phyloP scores from a whole-genome alignment of 2,329 filamentous ascomycete genomes.

The Ascochyta koolunga region DNA sequence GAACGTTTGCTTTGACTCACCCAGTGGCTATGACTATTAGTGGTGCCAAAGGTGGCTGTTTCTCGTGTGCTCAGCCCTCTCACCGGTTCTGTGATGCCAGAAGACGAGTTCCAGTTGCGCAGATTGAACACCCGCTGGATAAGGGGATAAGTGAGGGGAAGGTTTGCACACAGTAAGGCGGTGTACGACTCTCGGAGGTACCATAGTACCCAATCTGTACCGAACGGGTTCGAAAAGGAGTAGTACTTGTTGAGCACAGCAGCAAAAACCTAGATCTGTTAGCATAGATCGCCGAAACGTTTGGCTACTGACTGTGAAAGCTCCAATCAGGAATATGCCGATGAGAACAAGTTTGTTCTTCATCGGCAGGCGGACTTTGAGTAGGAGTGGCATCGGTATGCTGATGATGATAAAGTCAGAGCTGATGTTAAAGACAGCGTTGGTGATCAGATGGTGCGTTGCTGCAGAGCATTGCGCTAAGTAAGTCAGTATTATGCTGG shows the following conservation, averaged over 20 bases:
- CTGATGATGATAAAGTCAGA: constrained; percentile 55
- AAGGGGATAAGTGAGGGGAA: constrained; percentile 66
- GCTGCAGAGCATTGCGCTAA: constrained; percentile 51
- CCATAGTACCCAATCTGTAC: constrained; percentile 64
- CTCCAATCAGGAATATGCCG: constrained; percentile 62
- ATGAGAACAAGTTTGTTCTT: constrained; percentile 61
- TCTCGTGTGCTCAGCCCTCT: constrained; percentile 9
- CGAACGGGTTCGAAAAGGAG: constrained; percentile 64
- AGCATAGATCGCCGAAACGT: background rate
- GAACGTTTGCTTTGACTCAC: constrained; percentile 18
- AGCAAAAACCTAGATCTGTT: constrained; percentile 54
- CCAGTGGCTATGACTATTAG: constrained; percentile 17
- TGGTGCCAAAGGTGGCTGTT: constrained; percentile 6
- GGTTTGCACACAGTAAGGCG: constrained; percentile 65
- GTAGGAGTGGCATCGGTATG: constrained; percentile 55
- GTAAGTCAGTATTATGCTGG: background rate
- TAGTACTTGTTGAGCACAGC: constrained; percentile 67
- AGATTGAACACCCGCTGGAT: constrained; percentile 56
- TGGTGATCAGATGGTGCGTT: constrained; percentile 50
- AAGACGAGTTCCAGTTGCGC: constrained; percentile 39
- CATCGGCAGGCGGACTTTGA: constrained; percentile 50
- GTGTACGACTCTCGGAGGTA: constrained; percentile 64
- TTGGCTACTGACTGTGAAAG: constrained; percentile 36
- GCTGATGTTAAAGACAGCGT: constrained; percentile 53
- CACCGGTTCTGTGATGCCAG: constrained; percentile 16